These are phyloP conservation scores for Naganishia sp. DNA, from an alignment of 1,284 basidiomycete species.

Conservation along the genomic window DNA sequence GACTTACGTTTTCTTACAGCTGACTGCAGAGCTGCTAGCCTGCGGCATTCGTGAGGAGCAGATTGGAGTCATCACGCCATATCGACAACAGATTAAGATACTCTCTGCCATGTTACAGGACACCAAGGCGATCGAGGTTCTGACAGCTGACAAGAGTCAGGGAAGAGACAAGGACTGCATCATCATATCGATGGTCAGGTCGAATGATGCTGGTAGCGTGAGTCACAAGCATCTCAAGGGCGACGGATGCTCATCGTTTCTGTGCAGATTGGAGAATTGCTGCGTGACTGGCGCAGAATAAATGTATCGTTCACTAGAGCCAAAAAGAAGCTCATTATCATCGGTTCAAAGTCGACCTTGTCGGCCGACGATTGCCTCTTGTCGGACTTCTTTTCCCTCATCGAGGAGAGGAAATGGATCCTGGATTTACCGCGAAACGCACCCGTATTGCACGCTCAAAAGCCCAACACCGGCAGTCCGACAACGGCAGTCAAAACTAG, in stretches of 20 bases:
- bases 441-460: too few species aligned
- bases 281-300: conserved; percentile 92
- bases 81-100: conserved; percentile 92
- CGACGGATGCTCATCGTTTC: background rate
- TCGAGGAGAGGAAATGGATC: conserved; percentile 72
- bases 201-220: conserved; percentile 73
- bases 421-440: conserved; percentile 13
- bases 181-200: conserved; percentile 87
- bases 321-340: conserved; percentile 80
- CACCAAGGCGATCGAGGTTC: conserved; percentile 74
- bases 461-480: background rate
- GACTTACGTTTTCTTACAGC: conserved; percentile 50
- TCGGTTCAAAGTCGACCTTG: conserved; percentile 79
- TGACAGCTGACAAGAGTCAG: conserved; percentile 94
- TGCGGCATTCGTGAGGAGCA: conserved; percentile 69
- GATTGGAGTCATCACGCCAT: conserved; percentile 86
- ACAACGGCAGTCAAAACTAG: background rate
- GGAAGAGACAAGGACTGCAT: conserved; percentile 96
- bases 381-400: conserved; percentile 70
- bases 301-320: conserved; percentile 97
- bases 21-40: conserved; percentile 65
- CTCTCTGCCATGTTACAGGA: conserved; percentile 26
- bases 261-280: conserved; percentile 77
- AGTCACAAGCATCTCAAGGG: conserved; percentile 40
- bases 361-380: conserved; percentile 62